Conservation (phyloP, 1,284 basidiomycete genomes). For the Cutaneotrichosporon daszewskae region DNA sequence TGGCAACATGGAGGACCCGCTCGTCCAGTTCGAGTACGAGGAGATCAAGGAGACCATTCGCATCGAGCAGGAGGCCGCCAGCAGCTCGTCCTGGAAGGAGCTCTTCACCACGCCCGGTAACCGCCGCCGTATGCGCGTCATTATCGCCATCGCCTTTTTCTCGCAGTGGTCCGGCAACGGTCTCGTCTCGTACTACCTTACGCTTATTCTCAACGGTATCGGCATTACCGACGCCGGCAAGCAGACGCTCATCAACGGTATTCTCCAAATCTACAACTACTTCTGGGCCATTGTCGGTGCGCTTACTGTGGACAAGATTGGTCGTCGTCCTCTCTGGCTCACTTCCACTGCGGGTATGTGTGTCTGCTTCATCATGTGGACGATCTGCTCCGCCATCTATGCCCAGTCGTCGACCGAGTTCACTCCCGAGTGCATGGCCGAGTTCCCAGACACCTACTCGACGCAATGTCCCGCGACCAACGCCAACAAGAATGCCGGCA, state of each 20-base stretch:
- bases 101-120: conserved; percentile 21
- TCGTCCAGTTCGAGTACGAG: conserved; percentile 40
- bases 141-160: conserved; percentile 37
- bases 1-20: conserved; percentile 29
- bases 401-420: conserved; percentile 21
- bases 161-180: conserved; percentile 35
- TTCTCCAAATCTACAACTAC: conserved; percentile 18
- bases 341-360: conserved; percentile 30
- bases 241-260: conserved; percentile 60
- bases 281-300: conserved; percentile 25
- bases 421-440: conserved; percentile 5
- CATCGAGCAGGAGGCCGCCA: conserved; percentile 15
- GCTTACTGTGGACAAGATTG: conserved; percentile 37
- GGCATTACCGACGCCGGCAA: conserved; percentile 60
- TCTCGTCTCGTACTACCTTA: conserved; percentile 55
- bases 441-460: conserved; percentile 54
- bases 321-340: conserved; percentile 28
- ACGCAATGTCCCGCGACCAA: conserved; percentile 49
- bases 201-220: conserved; percentile 62
- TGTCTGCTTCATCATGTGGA: conserved; percentile 60
- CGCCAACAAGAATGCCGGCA: conserved; percentile 11
- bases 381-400: conserved; percentile 61
- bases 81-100: conserved; percentile 48
- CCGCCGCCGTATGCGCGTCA: conserved; percentile 27
- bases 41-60: conserved; percentile 43